phyloP scores from a whole-genome alignment of 768 basidiomycete species.

The Suillus subaureus region DNA sequence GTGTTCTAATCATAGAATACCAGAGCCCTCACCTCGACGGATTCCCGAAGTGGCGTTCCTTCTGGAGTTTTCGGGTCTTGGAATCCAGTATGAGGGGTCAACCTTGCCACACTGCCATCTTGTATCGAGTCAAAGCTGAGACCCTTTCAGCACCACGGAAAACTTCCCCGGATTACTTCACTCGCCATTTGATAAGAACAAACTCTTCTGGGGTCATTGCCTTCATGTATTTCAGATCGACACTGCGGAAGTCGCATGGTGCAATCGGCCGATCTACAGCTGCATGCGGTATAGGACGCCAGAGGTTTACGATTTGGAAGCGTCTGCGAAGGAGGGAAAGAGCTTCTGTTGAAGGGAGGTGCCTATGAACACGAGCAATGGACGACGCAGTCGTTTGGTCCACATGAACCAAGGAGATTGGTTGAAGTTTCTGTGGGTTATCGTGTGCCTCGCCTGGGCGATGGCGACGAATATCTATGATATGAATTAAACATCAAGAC shows the following conservation, averaged over 20 bases:
- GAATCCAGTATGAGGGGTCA: slow-evolving; percentile 39
- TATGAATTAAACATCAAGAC: not conserved
- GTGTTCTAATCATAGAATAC: not conserved
- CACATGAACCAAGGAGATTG: slow-evolving; percentile 44
- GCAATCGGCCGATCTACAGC: slow-evolving; percentile 53
- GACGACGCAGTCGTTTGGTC: slow-evolving; percentile 48
- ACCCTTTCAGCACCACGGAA: not conserved
- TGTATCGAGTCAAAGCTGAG: slow-evolving; percentile 37
- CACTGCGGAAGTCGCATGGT: slow-evolving; percentile 48
- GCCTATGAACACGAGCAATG: slow-evolving; percentile 43
- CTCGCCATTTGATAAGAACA: slow-evolving; percentile 51
- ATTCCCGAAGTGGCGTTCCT: slow-evolving; percentile 34
- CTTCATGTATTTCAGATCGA: slow-evolving; percentile 46
- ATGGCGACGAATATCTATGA: slow-evolving; percentile 45
- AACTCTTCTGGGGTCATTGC: slow-evolving; percentile 48
- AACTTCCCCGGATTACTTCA: not conserved
- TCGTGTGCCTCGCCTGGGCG: slow-evolving; percentile 39
- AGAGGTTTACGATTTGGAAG: slow-evolving; percentile 57
- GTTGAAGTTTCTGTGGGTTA: slow-evolving; percentile 44
- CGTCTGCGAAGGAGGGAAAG: slow-evolving; percentile 42
- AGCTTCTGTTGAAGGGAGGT: slow-evolving; percentile 44
- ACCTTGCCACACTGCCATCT: slow-evolving; percentile 35
- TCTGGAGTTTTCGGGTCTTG: slow-evolving; percentile 37
- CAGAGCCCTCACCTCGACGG: slow-evolving; percentile 35
- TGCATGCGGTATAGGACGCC: slow-evolving; percentile 50